phyloP scores from a whole-genome alignment of 306 rosid species.

The Malus domestica region ASM211411v1 NC_041800.1:16154001-16154500 shows the following conservation, averaged over 20 bases:
- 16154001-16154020: not conserved
- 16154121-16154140: not conserved
- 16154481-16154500: no score
- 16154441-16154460: no score
- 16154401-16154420: no score
- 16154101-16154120: constrained; percentile 17
- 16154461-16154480: no score
- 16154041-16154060: constrained; percentile 32
- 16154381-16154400: no score
- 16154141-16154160: not conserved
- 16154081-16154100: not conserved
- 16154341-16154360: not conserved
- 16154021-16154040: not conserved
- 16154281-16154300: constrained; percentile 89
- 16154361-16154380: no score
- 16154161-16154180: constrained; percentile 3
- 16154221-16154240: constrained; percentile 55
- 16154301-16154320: constrained; percentile 65
- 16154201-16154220: constrained; percentile 47
- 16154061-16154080: constrained; percentile 28
- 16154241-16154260: constrained; percentile 64
- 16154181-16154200: constrained; percentile 36
- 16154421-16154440: no score
- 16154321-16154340: not conserved
- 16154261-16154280: constrained; percentile 68